Base-by-base conservation (phyloP, 345 rosid species). In the Corchorus capsularis region DNA sequence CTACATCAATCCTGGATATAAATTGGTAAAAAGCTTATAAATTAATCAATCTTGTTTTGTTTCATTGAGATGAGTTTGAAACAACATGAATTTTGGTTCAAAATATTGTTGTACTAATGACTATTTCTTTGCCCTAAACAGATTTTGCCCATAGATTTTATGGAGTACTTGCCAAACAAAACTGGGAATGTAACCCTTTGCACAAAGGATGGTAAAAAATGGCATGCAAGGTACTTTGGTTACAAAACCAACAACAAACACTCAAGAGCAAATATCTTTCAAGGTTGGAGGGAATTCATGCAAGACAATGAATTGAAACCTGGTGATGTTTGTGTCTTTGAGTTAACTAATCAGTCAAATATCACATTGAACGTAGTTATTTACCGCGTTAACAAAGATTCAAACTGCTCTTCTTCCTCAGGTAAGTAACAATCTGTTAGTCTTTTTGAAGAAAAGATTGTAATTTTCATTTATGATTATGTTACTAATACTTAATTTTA, bases 281-380 rank as follows among this genome's bases (percentile, higher is more conserved):
- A 41, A n/a, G 79, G 74, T 59, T 76, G 79, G 79, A 59, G 32
- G 27, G 3, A 17, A 45, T 76, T 76, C 15, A 54, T 45, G 32
- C 12, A 2, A 27, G 74, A 69, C 32, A 76, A 76, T 43, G 17
- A 59, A 10, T 19, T 76, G 69, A 14, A 77, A 45, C 59, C 8
- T 10, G 68, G 68, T 17, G 74, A 69, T 17, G 22, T 47, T 59
- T 77, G 79, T 49, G 59, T 77, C 22, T 69, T 69, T 46, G 74
- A 73, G 59, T 32, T 73, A 67, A 45, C 45, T 16, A 8, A 35
- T 4, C 17, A 27, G 1, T 27, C 27, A 27, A 27, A 73, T 17
- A 15, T 46, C 11, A 19, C 14, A 1, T 32, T 73, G 14, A 73
- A 43, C 2, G 75, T 43, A 20, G 4, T 12, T 43, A 72, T 72